Evolutionary conservation across 2,329 filamentous ascomycete genomes (phyloP), one percentile per base, ranked within the genome.

Genomic region (Colletotrichum agaves): DNA sequence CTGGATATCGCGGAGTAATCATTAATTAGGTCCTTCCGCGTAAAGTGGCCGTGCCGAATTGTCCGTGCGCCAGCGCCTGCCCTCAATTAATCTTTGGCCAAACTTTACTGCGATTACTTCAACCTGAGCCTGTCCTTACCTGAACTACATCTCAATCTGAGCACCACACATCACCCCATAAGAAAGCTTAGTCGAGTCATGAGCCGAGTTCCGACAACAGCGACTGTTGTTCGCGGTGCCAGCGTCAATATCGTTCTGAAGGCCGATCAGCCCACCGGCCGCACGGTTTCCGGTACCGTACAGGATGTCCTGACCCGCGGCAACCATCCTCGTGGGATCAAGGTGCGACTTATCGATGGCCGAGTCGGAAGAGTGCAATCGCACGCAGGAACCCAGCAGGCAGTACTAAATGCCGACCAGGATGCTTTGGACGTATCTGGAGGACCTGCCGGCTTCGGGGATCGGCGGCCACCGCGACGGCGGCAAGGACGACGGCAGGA

Each of bases 301-400:
- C 83, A 85, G 59, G 87, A 93, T 50, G 77, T 94, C 0, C 82
- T 95, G 53, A 94, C 92, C 2, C 82, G 87, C 1, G 91, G 91
- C 27, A 88, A 94, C 72, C 92, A 95, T 73, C 91, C 91, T 3
- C 85, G 91, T 10, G 92, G 92, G 39, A 92, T 94, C 80, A 95
- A 94, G 77, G 91, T 94, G 23, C 87, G 92, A 2, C 82, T 95
- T 5, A 79, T 81, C 1, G 91, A 92, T 75, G 92, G 92, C 1
- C 84, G 90, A 27, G 87, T 95, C 3, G 92, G 92, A 2, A 82
- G 92, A 15, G 92, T 95, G 31, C 92, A 94, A 77, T 81, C 84
- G 49, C 84, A 93, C 77, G 81, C 78, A 15, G 61, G 75, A 49
- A 68, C 55, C 12, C 61, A 37, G 27, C 61, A 13, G 1, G 4